A percentile compares a stretch with the other conserved stretches of the same genome.
These are phyloP conservation scores for Kluyveromyces sp. DNA, from an alignment of 1,139 yeast species.

Conservation along the genomic window DNA sequence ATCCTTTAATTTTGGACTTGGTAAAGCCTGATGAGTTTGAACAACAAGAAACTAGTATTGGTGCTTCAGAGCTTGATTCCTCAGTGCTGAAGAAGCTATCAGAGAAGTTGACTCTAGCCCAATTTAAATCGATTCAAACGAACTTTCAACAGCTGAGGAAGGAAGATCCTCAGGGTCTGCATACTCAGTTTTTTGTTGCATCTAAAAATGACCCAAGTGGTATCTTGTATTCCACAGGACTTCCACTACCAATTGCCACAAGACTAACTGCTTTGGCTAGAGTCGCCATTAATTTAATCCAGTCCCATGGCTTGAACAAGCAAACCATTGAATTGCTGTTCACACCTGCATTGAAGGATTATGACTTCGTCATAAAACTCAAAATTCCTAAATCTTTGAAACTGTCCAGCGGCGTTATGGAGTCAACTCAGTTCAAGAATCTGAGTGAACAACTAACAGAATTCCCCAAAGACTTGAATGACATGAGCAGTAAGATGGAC, in stretches of 20 bases:
- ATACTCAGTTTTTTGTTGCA: slow-evolving; percentile 74
- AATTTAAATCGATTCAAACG: slow-evolving; percentile 54
- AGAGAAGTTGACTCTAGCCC: slow-evolving; percentile 56
- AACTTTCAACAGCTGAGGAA: slow-evolving; percentile 62
- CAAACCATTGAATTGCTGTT: slow-evolving; percentile 52
- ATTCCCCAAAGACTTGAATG: slow-evolving; percentile 31
- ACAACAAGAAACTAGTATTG: slow-evolving; percentile 33
- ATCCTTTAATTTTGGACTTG: slow-evolving; percentile 71
- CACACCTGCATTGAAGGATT: slow-evolving; percentile 77
- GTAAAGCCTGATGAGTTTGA: slow-evolving; percentile 42
- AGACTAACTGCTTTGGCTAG: slow-evolving; percentile 83
- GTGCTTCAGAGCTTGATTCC: slow-evolving; percentile 27
- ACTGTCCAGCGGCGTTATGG: slow-evolving; percentile 49
- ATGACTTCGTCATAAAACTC: slow-evolving; percentile 66
- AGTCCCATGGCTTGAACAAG: slow-evolving; percentile 39
- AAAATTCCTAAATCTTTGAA: slow-evolving; percentile 41
- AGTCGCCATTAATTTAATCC: slow-evolving; percentile 56
- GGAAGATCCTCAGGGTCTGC: slow-evolving; percentile 74
- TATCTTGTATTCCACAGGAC: slow-evolving; percentile 66
- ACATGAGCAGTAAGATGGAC: slow-evolving; percentile 41
- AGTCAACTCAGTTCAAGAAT: slow-evolving; percentile 57
- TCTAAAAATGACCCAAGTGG: slow-evolving; percentile 81
- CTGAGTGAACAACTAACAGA: slow-evolving; percentile 32
- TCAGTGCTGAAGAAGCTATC: slow-evolving; percentile 38
- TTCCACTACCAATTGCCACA: slow-evolving; percentile 72